Base-by-base conservation (phyloP, 768 basidiomycete species). In the Rhizopogon salebrosus region DNA sequence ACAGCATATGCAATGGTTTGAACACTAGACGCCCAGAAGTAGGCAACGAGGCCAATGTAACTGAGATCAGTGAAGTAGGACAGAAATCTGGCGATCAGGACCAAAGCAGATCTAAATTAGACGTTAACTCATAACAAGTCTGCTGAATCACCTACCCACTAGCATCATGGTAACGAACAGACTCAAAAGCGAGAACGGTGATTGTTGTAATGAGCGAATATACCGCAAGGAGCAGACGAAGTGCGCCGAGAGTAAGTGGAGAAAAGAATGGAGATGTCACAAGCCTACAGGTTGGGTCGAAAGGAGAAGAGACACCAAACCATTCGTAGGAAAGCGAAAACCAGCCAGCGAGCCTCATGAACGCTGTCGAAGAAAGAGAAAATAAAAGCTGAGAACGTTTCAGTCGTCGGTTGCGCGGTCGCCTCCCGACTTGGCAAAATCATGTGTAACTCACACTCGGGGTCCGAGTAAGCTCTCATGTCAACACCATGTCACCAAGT, bases 41-140 rank as follows among this genome's bases (percentile, higher is more conserved):
- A 89, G 20, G 83, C 73, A 18, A 76, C 73, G 1, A 86, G 58
- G 0, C 87, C 87, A 35, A 80, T 78, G 53, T 80, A 85, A 0
- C 81, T 76, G 1, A 87, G 73, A 53, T 79, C 58, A 0, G 85
- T 87, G 64, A 87, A 87, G 67, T 82, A 87, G 7, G 79, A 77
- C 57, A 84, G 75, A 69, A 70, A 84, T 18, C 85, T 86, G 61
- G 31, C 0, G 24, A 29, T 37, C 7, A 34, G 39, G 57, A 29
- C 49, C 46, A 38, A 2, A n/a, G 53, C 51, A 34, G 11, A 5
- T 5, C 13, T 41, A 24, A 20, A 49, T 38, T 23, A 24, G 29
- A 36, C 6, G 31, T 20, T 6, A 46, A 2, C 4, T 9, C 20
- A 31, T 9, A 9, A 18, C 37, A 40, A n/a, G 31, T 46, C 29